Base-by-base conservation (phyloP, 2,329 filamentous ascomycete species). In the Periconia sp. region DNA sequence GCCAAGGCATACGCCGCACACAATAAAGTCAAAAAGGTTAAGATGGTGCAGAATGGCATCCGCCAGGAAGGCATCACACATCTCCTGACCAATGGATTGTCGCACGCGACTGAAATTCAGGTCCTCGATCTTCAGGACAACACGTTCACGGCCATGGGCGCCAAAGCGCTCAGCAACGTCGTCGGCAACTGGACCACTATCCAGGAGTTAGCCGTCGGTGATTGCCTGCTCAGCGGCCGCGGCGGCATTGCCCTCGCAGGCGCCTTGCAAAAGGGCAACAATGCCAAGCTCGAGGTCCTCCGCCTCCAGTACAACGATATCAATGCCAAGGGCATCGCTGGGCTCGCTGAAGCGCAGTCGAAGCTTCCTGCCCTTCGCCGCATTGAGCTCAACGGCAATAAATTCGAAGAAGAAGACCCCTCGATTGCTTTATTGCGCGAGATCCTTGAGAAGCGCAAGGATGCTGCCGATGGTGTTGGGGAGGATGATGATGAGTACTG, bases 31-130 rank as follows among this genome's bases (percentile, higher is more conserved):
- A 89, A 88, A 76, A 86, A 86, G 54, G 85, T 99, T 63, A 95
- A 93, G 81, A 97, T 99, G 94, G 91, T 96, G 23, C 94, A 97
- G 76, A 97, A 99, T 73, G 94, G 94, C 49, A 99, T 99, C 64
- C 85, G 94, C 42, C 91, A 93, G 71, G 92, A 97, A 74, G 94
- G 94, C 56, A 94, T 97, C 68, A 87, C 87, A 45, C 83, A 88
- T 61, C 80, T 99, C 52, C 79, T 99, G 59, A 86, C 84, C 56
- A 81, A 92, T 49, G 94, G 94, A 57, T 81, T 99, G 49, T 84
- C 82, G 59, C 82, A 90, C 65, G 85, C 91, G 47, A 81, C 79
- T 31, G 78, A 80, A 43, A 82, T 99, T 51, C 81, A 87, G 70
- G 83, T 92, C 14, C 78, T 99, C 49, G 94, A 99, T 77, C 79